Conservation (phyloP, 1,139 yeast species). For the Scheffersomyces segobiensis region DNA sequence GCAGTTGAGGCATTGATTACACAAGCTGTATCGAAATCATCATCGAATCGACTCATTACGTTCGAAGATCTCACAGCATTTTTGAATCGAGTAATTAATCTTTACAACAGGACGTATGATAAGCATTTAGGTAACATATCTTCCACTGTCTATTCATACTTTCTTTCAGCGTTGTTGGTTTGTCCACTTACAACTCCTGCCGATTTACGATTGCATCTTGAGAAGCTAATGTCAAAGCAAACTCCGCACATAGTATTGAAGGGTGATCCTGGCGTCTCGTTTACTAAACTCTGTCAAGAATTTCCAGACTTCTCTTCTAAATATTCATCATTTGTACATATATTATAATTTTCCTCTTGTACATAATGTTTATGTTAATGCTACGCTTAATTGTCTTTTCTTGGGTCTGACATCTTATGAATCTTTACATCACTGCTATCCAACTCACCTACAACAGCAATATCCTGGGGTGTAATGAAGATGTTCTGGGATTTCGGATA, state of each 20-base stretch:
- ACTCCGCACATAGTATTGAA: neutral
- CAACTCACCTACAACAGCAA: conserved; percentile 72
- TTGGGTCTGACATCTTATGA: conserved; percentile 66
- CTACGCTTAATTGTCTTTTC: conserved; percentile 19
- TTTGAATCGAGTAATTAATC: conserved; percentile 1
- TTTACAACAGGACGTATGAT: conserved; percentile 1
- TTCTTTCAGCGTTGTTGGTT: conserved; percentile 1
- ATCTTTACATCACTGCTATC: conserved; percentile 64
- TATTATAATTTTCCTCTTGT: neutral
- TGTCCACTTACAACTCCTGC: conserved; percentile 3
- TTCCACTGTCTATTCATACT: conserved; percentile 3
- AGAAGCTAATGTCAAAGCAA: neutral
- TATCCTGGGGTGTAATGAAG: conserved; percentile 93
- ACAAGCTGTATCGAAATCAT: neutral
- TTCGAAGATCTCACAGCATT: neutral
- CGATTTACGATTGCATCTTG: conserved; percentile 2
- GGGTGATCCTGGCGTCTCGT: neutral
- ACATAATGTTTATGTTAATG: neutral
- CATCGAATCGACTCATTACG: neutral
- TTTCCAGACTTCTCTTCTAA: neutral
- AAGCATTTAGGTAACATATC: neutral
- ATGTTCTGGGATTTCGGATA: conserved; percentile 77
- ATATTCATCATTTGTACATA: neutral
- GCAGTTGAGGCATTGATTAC: neutral
- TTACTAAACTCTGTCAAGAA: neutral